These are phyloP conservation scores for Quercus variabilis DNA, from an alignment of 306 rosid species.

Conservation along the genomic window DNA sequence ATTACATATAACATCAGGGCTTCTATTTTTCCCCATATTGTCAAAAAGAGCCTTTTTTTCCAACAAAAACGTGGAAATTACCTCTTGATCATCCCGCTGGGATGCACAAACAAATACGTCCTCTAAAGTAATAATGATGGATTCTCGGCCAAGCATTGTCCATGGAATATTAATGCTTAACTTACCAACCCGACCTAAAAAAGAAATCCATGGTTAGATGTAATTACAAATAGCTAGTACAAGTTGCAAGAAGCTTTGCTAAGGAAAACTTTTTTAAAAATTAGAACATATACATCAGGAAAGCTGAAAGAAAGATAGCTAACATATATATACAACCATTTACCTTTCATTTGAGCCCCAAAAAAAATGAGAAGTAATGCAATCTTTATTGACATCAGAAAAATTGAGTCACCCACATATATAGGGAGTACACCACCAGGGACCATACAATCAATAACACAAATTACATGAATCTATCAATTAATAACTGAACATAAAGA, in stretches of 20 bases:
- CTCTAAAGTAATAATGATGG: conserved; percentile 74
- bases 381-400: too few species aligned
- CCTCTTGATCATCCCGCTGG: conserved; percentile 89
- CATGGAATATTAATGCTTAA: conserved; percentile 97
- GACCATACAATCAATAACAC: too few species aligned
- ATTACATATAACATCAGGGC: not conserved
- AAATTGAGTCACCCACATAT: too few species aligned
- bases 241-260: conserved; percentile 3
- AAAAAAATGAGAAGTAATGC: too few species aligned
- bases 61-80: conserved; percentile 20
- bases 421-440: too few species aligned
- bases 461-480: too few species aligned
- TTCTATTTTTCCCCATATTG: not conserved
- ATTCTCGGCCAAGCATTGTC: conserved; percentile 96
- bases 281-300: too few species aligned
- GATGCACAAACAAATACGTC: conserved; percentile 79
- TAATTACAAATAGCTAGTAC: conserved; percentile 11
- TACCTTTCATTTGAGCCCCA: too few species aligned
- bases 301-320: too few species aligned
- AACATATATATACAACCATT: too few species aligned
- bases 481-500: too few species aligned
- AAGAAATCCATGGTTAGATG: conserved; percentile 18
- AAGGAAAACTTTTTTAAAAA: not conserved
- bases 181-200: conserved; percentile 81
- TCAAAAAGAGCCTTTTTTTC: not conserved